Base-by-base conservation (phyloP, 106 monocot species). In the Allium fistulosum region DNA sequence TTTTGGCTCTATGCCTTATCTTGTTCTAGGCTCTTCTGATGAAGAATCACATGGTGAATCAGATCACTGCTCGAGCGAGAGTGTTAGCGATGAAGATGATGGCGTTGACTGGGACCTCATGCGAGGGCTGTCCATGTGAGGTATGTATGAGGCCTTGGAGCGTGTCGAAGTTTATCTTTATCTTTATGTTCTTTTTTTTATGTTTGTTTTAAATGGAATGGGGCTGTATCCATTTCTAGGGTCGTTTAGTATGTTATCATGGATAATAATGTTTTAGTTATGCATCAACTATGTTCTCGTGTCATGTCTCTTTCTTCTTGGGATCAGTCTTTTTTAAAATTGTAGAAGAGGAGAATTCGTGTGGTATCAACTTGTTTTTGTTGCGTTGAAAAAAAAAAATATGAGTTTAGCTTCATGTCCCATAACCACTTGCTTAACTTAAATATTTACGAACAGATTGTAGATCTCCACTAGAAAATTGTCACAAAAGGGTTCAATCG, bases 1-100 rank as follows among this genome's bases (percentile, higher is more conserved):
- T 27, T 87, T 97, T 79, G 59, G 75, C 75, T 82, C 89, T 51
- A 97, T 92, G 97, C 92, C 92, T 0, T 97, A 97, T 63, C 78
- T 97, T 10, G 70, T 79, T 8, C 62, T 49, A 59, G 60, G 65
- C 2, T 65, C 48, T 10, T 49, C 55, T 8, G 69, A 11, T 6
- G 66, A 48, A 10, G 51, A 51, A 10, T 14, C 6, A 0, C 48
- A 64, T 14, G 9, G 17, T 46, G 64, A 48, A 17, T 9, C 37
- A 37, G 37, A 37, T 37, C 37, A 5, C 37, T 37, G 17, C 18
- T 17, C 22, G 4, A 28, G 66, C 51, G 66, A 51, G 50, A 12
- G 51, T 5, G 16, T 2, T n/a, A 66, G 50, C 18, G 66, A 66
- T 9, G 66, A 66, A 9, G 66, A 66, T 7, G 66, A 66, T 13